Percentiles rank a stretch among this genome's conserved stretches.
These are phyloP conservation scores for Vigna radiata DNA, from an alignment of 306 rosid species.

Conservation along the genomic window DNA sequence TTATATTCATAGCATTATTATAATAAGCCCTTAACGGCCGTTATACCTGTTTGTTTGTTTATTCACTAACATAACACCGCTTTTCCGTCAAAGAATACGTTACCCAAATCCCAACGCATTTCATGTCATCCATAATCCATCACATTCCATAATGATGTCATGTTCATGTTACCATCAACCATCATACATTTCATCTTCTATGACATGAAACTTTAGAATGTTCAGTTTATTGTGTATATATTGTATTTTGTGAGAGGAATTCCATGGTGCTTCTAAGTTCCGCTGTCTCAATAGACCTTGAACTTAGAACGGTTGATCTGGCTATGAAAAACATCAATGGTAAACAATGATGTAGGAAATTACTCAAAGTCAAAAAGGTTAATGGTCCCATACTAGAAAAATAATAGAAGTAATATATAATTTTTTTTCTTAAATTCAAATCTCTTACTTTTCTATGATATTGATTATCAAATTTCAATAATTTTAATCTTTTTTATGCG, in stretches of 20 bases:
- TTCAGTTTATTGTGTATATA: background rate
- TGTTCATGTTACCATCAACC: constrained; percentile 11
- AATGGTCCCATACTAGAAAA: too few species aligned
- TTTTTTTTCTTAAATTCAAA: too few species aligned
- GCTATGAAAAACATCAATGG: background rate
- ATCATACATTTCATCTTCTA: constrained; percentile 22
- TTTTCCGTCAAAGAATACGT: constrained; percentile 43
- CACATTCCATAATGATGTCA: constrained; percentile 3
- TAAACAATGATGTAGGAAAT: background rate
- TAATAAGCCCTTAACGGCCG: constrained; percentile 46
- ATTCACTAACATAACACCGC: constrained; percentile 37
- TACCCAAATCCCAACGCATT: constrained; percentile 40
- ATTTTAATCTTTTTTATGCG: too few species aligned
- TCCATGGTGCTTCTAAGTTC: background rate
- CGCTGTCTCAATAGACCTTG: background rate
- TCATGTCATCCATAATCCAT: constrained; percentile 26
- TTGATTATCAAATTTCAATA: too few species aligned
- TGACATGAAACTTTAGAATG: constrained; percentile 38
- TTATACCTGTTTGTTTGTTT: constrained; percentile 25
- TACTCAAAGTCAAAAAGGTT: background rate
- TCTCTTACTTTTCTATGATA: too few species aligned
- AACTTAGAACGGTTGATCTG: background rate
- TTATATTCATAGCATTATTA: constrained; percentile 25
- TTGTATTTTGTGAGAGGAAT: constrained; percentile 1
- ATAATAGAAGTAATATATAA: too few species aligned